These are phyloP conservation scores for Butyriboletus loyo DNA, from an alignment of 768 basidiomycete genomes.

Conservation along the genomic window DNA sequence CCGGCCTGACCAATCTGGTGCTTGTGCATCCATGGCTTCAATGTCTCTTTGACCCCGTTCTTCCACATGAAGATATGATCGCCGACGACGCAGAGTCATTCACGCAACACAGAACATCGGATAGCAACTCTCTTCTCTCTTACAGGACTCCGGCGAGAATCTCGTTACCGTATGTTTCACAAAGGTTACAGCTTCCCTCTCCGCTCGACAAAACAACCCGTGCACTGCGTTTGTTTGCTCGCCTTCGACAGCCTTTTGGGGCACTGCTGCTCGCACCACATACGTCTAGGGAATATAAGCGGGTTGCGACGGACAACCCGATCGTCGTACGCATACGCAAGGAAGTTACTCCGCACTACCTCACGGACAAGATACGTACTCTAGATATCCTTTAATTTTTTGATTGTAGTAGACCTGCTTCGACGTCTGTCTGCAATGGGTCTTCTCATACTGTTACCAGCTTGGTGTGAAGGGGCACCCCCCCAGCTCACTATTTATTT, in stretches of 20 bases:
- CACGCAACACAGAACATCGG: background rate
- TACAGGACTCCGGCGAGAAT: background rate
- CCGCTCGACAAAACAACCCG: slow-evolving; percentile 15
- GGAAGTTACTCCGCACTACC: slow-evolving; percentile 2
- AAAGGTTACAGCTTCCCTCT: slow-evolving; percentile 3
- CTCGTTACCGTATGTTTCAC: background rate
- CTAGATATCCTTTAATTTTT: slow-evolving; percentile 12
- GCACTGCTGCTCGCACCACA: slow-evolving; percentile 12
- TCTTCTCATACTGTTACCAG: background rate
- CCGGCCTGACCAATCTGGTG: slow-evolving; percentile 7
- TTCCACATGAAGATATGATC: slow-evolving; percentile 20
- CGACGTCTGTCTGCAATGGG: background rate
- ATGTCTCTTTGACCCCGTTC: slow-evolving; percentile 12
- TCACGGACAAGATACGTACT: slow-evolving; percentile 13
- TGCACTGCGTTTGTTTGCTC: slow-evolving; percentile 11
- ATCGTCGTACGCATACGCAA: slow-evolving; percentile 13
- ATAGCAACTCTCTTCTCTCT: background rate
- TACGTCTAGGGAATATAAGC: slow-evolving; percentile 12
- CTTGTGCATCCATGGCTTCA: slow-evolving; percentile 21
- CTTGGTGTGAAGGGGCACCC: background rate
- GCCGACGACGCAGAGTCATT: slow-evolving; percentile 7
- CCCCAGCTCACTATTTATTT: background rate
- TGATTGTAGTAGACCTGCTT: no score
- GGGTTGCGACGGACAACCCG: slow-evolving; percentile 16
- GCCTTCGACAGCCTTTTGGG: slow-evolving; percentile 15